A percentile compares a stretch with the other conserved stretches of the same genome.
phyloP scores from a whole-genome alignment of 805 yeast genomes.

The Kodamaea laetipori region DNA sequence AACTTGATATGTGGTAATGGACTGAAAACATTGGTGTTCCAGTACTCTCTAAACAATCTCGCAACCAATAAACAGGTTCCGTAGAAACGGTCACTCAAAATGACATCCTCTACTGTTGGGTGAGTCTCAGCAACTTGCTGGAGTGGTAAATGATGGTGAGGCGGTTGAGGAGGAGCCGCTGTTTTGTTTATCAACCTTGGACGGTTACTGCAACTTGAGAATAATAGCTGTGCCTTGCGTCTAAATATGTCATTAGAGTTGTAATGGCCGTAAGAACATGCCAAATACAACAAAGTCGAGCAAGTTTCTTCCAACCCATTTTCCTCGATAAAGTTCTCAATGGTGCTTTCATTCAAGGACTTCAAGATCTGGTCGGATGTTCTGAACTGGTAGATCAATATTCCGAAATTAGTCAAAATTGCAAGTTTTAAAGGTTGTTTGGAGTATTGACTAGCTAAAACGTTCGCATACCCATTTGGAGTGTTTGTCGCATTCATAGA shows the following conservation, averaged over 20 bases:
- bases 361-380: conserved; percentile 80
- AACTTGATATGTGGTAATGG: conserved; percentile 44
- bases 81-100: conserved; percentile 86
- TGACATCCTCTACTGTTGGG: conserved; percentile 68
- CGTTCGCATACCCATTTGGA: conserved; percentile 83
- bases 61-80: conserved; percentile 81
- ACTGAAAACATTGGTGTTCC: conserved; percentile 73
- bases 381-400: conserved; percentile 73
- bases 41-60: conserved; percentile 73
- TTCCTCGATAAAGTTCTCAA: conserved; percentile 68
- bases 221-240: conserved; percentile 51
- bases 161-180: conserved; percentile 8
- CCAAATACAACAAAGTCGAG: conserved; percentile 80
- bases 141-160: conserved; percentile 20
- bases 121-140: conserved; percentile 25
- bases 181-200: conserved; percentile 40
- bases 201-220: conserved; percentile 56
- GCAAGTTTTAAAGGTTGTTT: conserved; percentile 71
- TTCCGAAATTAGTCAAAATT: conserved; percentile 76
- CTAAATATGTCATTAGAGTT: conserved; percentile 52
- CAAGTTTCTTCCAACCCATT: conserved; percentile 91
- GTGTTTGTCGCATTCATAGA: conserved; percentile 69
- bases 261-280: conserved; percentile 64
- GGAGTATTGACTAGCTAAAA: conserved; percentile 83
- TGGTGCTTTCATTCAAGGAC: conserved; percentile 63